Percentiles rank a stretch among this genome's conserved stretches.
Conservation (phyloP, 1,284 basidiomycete genomes). For the Ganoderma multipileum region DNA sequence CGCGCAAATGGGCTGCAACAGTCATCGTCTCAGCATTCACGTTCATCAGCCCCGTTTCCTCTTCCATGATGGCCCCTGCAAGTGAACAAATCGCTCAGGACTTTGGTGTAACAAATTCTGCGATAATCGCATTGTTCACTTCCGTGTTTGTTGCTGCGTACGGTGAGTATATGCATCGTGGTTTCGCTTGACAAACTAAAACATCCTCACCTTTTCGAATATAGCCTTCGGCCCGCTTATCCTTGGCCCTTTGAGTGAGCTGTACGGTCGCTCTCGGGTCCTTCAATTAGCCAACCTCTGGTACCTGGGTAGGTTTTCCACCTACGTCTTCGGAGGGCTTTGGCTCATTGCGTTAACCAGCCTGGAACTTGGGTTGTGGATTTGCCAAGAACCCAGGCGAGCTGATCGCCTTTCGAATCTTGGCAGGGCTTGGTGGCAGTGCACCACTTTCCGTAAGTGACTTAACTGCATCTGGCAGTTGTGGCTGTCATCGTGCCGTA, state of each 20-base stretch:
- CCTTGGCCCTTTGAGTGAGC: conserved; percentile 64
- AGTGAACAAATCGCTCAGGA: conserved; percentile 56
- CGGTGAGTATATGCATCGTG: conserved; percentile 44
- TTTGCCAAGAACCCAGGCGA: conserved; percentile 66
- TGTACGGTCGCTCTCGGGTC: conserved; percentile 50
- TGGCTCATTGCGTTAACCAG: conserved; percentile 40
- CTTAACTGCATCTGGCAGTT: neutral
- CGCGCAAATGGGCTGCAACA: conserved; percentile 69
- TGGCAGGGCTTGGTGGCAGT: conserved; percentile 70
- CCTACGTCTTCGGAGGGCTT: neutral
- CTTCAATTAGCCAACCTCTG: conserved; percentile 62
- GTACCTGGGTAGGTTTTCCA: conserved; percentile 55
- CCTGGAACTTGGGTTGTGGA: conserved; percentile 72
- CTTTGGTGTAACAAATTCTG: conserved; percentile 60
- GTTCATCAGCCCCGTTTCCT: conserved; percentile 71
- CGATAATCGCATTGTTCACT: conserved; percentile 63
- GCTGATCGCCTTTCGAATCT: conserved; percentile 69
- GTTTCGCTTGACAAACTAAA: neutral
- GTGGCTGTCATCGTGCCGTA: neutral
- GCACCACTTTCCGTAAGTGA: conserved; percentile 62
- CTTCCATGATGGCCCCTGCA: conserved; percentile 79
- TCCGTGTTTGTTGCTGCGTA: conserved; percentile 76
- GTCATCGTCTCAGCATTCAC: conserved; percentile 68
- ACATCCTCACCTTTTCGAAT: neutral
- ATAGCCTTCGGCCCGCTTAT: conserved; percentile 59